These are phyloP conservation scores for Phytophthora litchii DNA, from an alignment of 352 stramenopile genomes.

Conservation along the genomic window DNA sequence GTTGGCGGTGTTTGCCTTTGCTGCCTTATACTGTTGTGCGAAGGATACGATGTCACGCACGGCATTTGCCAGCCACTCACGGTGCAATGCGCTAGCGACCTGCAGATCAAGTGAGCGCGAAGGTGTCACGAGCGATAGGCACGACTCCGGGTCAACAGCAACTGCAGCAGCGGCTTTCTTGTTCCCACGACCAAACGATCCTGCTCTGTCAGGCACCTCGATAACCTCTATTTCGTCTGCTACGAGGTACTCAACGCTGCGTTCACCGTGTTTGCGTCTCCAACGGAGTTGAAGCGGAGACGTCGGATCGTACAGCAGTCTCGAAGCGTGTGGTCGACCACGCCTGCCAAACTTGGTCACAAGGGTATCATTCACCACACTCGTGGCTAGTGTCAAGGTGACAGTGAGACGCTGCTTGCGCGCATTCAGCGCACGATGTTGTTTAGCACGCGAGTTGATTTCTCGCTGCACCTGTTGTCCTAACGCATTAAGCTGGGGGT, in stretches of 20 bases:
- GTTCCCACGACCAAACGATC: conserved; percentile 38
- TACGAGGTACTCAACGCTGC: conserved; percentile 59
- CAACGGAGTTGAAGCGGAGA: conserved; percentile 73
- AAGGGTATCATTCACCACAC: conserved; percentile 67
- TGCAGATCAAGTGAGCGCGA: conserved; percentile 67
- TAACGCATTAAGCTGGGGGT: conserved; percentile 76
- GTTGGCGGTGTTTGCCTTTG: conserved; percentile 23
- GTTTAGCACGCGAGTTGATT: conserved; percentile 42
- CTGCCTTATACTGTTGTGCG: conserved; percentile 63
- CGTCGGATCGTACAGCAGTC: conserved; percentile 72
- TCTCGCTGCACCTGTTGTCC: conserved; percentile 74
- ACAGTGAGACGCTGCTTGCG: conserved; percentile 73
- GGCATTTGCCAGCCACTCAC: conserved; percentile 79
- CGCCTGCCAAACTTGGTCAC: conserved; percentile 77
- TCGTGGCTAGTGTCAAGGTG: conserved; percentile 62
- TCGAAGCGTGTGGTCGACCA: conserved; percentile 72
- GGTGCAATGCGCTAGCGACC: conserved; percentile 66
- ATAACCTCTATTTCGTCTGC: conserved; percentile 62
- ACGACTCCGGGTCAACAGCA: conserved; percentile 49
- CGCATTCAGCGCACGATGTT: conserved; percentile 49
- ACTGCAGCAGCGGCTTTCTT: conserved; percentile 55
- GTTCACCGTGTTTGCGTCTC: conserved; percentile 80
- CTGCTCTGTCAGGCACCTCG: conserved; percentile 22
- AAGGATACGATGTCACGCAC: conserved; percentile 69
- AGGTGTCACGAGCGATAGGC: conserved; percentile 60